phyloP scores from a whole-genome alignment of 139 green algal genomes.

The Tetratostichococcus sp. region DNA sequence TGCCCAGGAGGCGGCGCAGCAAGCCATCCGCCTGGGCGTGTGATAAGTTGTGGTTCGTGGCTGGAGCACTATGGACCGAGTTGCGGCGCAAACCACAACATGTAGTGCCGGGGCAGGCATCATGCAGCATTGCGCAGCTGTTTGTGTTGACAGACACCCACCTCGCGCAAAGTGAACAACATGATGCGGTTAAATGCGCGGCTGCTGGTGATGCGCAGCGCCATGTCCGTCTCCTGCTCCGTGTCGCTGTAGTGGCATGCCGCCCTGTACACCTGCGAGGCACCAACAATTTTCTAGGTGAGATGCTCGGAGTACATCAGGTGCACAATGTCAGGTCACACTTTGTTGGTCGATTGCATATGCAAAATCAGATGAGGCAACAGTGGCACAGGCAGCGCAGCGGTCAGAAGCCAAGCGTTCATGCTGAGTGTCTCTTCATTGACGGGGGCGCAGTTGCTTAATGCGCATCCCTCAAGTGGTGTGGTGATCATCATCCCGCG shows the following conservation, averaged over 20 bases:
- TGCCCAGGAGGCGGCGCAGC: conserved; percentile 58
- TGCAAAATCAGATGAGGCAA: too few relatives aligned
- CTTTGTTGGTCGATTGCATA: neutral
- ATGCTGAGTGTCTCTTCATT: neutral
- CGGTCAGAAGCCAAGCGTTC: conserved; percentile 1
- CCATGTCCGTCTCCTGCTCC: conserved; percentile 43
- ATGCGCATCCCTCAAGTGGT: neutral
- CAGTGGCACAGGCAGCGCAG: neutral
- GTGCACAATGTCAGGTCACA: neutral
- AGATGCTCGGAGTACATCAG: too few relatives aligned
- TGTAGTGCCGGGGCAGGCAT: too few relatives aligned
- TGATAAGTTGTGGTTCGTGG: too few relatives aligned
- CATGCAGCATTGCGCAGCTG: too few relatives aligned
- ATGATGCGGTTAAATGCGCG: conserved; percentile 85
- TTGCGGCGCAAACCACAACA: too few relatives aligned
- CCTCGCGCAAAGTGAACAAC: conserved; percentile 73
- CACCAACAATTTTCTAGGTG: neutral
- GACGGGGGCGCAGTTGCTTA: neutral
- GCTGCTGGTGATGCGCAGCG: conserved; percentile 57
- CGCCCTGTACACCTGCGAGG: conserved; percentile 64
- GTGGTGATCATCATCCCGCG: neutral
- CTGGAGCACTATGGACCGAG: too few relatives aligned
- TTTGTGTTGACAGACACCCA: neutral
- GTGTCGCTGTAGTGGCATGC: conserved; percentile 86
- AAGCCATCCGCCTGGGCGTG: conserved; percentile 69